Evolutionary conservation across 495 filamentous ascomycete species (phyloP).

Genomic region (Hypomontagnella submonticulosa): DNA sequence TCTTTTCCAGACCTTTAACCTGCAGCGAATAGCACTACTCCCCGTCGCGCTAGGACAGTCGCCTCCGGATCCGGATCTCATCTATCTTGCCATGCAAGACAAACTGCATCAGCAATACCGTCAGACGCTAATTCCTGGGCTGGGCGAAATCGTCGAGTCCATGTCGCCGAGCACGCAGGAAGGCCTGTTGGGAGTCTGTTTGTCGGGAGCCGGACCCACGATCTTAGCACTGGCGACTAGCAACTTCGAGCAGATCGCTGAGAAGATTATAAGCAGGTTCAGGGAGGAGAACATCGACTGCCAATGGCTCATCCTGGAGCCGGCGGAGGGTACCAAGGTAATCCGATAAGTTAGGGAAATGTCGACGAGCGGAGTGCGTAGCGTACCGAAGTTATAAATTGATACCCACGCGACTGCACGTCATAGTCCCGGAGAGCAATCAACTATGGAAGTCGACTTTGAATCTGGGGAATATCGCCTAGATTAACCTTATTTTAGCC

Average conservation of each 20-base stretch:
- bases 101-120: slow-evolving; percentile 96
- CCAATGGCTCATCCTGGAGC: slow-evolving; percentile 87
- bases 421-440: slow-evolving; percentile 11
- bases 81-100: slow-evolving; percentile 97
- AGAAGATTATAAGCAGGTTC: slow-evolving; percentile 76
- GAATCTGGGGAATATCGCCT: slow-evolving; percentile 5
- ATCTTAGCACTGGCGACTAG: slow-evolving; percentile 91
- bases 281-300: slow-evolving; percentile 76
- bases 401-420: slow-evolving; percentile 17
- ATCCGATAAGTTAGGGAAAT: slow-evolving; percentile 15
- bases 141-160: slow-evolving; percentile 87
- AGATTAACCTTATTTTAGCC: slow-evolving; percentile 26
- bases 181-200: slow-evolving; percentile 89
- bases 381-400: background rate
- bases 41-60: slow-evolving; percentile 85
- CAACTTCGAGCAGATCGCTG: slow-evolving; percentile 86
- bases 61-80: slow-evolving; percentile 91
- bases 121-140: slow-evolving; percentile 84
- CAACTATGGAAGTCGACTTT: background rate
- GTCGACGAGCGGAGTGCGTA: background rate
- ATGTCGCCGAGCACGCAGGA: slow-evolving; percentile 86
- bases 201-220: slow-evolving; percentile 93
- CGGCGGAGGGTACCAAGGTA: slow-evolving; percentile 84
- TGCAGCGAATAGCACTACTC: slow-evolving; percentile 89
- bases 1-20: slow-evolving; percentile 79